Percentiles rank a stretch among this genome's conserved stretches.
These are phyloP conservation scores for Globisporangium perplexum DNA, from an alignment of 352 stramenopile genomes.

Conservation along the genomic window DNA sequence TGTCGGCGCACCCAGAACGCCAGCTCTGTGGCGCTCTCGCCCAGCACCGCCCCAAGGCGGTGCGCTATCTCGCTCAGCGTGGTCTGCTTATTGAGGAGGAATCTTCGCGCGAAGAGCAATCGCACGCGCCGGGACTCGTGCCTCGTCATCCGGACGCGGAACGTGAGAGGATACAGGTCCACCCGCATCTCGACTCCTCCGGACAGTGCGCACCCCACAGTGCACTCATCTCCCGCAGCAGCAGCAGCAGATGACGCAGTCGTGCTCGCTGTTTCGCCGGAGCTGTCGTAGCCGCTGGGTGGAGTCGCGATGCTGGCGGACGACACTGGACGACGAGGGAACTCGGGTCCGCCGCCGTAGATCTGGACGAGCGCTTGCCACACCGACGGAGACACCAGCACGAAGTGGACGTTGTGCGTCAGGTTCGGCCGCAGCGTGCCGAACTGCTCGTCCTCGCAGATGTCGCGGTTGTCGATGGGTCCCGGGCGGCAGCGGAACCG, in stretches of 20 bases:
- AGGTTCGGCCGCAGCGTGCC: slow-evolving; percentile 33
- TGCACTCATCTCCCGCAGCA: background rate
- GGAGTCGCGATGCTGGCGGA: slow-evolving; percentile 2
- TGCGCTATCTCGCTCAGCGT: slow-evolving; percentile 54
- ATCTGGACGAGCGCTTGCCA: slow-evolving; percentile 48
- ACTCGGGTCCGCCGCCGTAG: slow-evolving; percentile 51
- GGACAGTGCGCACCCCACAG: background rate
- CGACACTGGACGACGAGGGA: slow-evolving; percentile 27
- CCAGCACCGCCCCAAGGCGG: slow-evolving; percentile 45
- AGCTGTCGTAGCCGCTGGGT: slow-evolving; percentile 2
- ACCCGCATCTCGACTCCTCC: slow-evolving; percentile 12
- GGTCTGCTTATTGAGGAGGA: slow-evolving; percentile 31
- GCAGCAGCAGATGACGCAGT: background rate
- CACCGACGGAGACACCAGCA: slow-evolving; percentile 31
- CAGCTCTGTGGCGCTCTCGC: slow-evolving; percentile 47
- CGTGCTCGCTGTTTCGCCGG: background rate
- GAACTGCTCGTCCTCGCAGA: slow-evolving; percentile 33
- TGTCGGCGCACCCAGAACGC: slow-evolving; percentile 57
- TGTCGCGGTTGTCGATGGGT: slow-evolving; percentile 33
- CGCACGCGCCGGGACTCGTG: slow-evolving; percentile 52
- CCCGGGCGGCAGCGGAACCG: slow-evolving; percentile 27
- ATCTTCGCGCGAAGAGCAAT: slow-evolving; percentile 45
- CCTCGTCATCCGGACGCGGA: slow-evolving; percentile 50
- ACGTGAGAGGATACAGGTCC: slow-evolving; percentile 47
- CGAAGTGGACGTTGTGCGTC: slow-evolving; percentile 29